A percentile compares a stretch with the other conserved stretches of the same genome.
phyloP scores from a whole-genome alignment of 73 alveolate genomes.

The Diophrys sp. region DNA sequence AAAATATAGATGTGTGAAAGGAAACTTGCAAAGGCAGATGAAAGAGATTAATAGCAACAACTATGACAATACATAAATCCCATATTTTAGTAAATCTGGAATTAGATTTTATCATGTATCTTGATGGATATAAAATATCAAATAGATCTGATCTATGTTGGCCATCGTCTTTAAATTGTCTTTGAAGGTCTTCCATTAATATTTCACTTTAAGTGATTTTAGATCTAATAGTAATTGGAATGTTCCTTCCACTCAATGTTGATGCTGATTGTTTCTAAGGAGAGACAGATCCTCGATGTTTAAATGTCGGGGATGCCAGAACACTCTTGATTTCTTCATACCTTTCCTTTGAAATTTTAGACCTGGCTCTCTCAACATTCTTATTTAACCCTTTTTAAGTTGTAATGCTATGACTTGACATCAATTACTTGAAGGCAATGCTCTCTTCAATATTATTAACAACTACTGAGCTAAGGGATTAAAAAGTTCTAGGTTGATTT shows the following conservation, averaged over 20 bases:
- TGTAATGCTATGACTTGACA: no score
- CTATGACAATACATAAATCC: not conserved
- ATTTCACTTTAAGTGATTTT: not conserved
- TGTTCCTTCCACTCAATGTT: no score
- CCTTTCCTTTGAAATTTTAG: not conserved
- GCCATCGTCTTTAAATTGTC: not conserved
- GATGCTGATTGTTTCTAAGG: not conserved
- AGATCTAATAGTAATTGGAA: no score
- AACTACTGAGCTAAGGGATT: no score
- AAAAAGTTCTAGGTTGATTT: no score
- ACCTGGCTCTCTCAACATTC: not conserved
- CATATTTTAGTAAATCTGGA: not conserved
- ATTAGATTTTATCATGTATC: not conserved
- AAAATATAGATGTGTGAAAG: not conserved
- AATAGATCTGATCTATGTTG: not conserved
- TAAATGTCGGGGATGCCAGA: not conserved
- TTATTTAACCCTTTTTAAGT: no score
- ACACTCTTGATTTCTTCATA: not conserved
- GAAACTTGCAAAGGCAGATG: not conserved
- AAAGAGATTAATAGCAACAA: not conserved
- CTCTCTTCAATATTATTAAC: no score
- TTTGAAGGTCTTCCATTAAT: not conserved
- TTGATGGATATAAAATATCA: not conserved
- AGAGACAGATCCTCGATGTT: not conserved
- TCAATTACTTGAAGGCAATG: no score